Conservation (phyloP, 441 rosid species). For the Breynia disticha region DNA sequence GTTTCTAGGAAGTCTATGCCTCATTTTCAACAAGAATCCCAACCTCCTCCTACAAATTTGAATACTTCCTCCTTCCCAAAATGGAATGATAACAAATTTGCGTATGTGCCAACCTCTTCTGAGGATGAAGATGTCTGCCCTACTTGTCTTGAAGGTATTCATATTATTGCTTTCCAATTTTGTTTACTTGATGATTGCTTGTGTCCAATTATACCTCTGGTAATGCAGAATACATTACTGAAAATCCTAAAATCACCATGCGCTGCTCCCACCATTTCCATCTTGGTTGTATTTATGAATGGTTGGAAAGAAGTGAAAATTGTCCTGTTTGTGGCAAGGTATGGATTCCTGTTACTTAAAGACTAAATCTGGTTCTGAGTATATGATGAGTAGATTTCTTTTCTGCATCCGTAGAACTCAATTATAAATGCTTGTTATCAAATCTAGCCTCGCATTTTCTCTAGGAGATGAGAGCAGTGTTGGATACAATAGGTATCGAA, state of each 20-base stretch:
- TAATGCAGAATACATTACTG: constrained; percentile 66
- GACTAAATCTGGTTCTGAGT: too few species aligned
- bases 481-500: too few species aligned
- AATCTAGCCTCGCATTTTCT: too few species aligned
- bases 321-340: constrained; percentile 97
- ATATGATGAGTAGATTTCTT: too few species aligned
- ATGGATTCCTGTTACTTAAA: background rate
- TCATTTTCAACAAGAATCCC: too few species aligned
- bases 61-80: too few species aligned
- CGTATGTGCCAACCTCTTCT: constrained; percentile 32
- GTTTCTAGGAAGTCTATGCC: too few species aligned
- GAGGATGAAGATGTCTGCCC: constrained; percentile 88
- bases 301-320: constrained; percentile 95
- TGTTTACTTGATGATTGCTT: background rate
- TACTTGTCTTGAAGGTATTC: constrained; percentile 82
- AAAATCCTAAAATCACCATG: constrained; percentile 79
- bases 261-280: constrained; percentile 82
- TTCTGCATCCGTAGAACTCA: too few species aligned
- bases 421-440: too few species aligned
- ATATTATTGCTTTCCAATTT: background rate
- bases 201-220: background rate
- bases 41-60: too few species aligned
- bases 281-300: constrained; percentile 87
- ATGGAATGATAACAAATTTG: too few species aligned
- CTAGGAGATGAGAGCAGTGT: too few species aligned